These are phyloP conservation scores for Leccinum aurantiacum DNA, from an alignment of 768 basidiomycete genomes.

Conservation along the genomic window DNA sequence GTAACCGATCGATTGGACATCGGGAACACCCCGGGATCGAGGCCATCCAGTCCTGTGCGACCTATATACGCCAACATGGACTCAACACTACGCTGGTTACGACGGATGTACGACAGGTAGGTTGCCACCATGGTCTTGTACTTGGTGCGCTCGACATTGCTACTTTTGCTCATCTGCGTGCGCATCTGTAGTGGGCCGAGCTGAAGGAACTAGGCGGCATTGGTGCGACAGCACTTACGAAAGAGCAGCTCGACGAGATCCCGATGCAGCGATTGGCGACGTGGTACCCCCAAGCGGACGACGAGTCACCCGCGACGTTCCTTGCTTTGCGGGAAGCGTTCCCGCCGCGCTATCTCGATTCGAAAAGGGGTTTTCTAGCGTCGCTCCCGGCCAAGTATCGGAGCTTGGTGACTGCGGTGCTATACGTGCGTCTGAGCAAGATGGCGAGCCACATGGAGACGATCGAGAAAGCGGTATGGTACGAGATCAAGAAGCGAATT, in stretches of 20 bases:
- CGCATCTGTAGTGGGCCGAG: slow-evolving; percentile 38
- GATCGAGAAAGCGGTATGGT: slow-evolving; percentile 36
- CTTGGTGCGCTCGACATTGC: neutral
- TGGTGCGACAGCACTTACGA: slow-evolving; percentile 44
- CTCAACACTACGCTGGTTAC: slow-evolving; percentile 44
- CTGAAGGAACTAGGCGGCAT: slow-evolving; percentile 42
- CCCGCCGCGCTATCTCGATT: slow-evolving; percentile 37
- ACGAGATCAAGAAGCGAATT: slow-evolving; percentile 38
- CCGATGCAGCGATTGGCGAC: slow-evolving; percentile 32
- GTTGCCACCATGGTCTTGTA: neutral
- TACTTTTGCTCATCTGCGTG: neutral
- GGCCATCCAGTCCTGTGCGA: slow-evolving; percentile 44
- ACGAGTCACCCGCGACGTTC: slow-evolving; percentile 29
- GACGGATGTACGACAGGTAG: slow-evolving; percentile 43
- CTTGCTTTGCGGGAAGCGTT: slow-evolving; percentile 41
- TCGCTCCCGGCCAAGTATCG: slow-evolving; percentile 39
- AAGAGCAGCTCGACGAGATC: slow-evolving; percentile 39
- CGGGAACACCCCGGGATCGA: slow-evolving; percentile 45
- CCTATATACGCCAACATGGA: slow-evolving; percentile 42
- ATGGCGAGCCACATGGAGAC: slow-evolving; percentile 40
- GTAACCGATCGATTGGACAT: neutral
- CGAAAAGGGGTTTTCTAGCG: slow-evolving; percentile 34
- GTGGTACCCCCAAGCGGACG: slow-evolving; percentile 29
- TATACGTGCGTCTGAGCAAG: slow-evolving; percentile 35
- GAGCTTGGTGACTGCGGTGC: slow-evolving; percentile 31